Evolutionary conservation across 129 eudicot species (phyloP), one percentile per base, ranked within the genome.

Genomic region (Dittrichia graveolens): DNA sequence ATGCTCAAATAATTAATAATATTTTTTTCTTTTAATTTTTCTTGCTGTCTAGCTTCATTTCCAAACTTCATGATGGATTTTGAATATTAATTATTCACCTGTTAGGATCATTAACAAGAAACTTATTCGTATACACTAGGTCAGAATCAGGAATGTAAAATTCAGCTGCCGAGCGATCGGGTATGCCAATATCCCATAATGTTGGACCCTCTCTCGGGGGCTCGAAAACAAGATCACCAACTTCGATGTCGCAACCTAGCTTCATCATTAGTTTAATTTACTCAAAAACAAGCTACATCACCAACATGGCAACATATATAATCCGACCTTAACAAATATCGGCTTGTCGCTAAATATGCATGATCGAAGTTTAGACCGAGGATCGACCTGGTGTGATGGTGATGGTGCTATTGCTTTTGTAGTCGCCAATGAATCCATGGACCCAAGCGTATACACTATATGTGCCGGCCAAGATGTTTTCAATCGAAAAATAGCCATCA

Each of bases 121-220:
- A 88, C 66, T 69, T 76, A 76, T 94, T 88, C 18, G 84, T 57
- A 75, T 79, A 88, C 65, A 77, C 81, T 14, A 89, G 89, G 65
- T 86, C 82, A 2, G 99, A 86, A 78, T 90, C 97, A 42, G 98
- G 98, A 76, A 94, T 72, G 75, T 80, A 81, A 61, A 94, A 94
- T 47, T 94, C 89, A 35, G 89, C 82, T 12, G 96, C 96, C 6
- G 95, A 75, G 15, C 98, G 91, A 81, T 87, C 93, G 35, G 96
- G 95, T 42, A 87, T 48, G 47, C 98, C 98, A n/a, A 94, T 90
- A 72, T 94, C 98, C 96, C 98, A 94, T 59, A 94, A 72, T 4
- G 97, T 90, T 8, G 98, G 96, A 6, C 98, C 98, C 50, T 90
- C 79, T 79, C 98, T 77, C 43, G 90, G 95, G 31, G 98, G 92